These are phyloP conservation scores for Cairneyella variabilis DNA, from an alignment of 495 filamentous ascomycete genomes.

Conservation along the genomic window DNA sequence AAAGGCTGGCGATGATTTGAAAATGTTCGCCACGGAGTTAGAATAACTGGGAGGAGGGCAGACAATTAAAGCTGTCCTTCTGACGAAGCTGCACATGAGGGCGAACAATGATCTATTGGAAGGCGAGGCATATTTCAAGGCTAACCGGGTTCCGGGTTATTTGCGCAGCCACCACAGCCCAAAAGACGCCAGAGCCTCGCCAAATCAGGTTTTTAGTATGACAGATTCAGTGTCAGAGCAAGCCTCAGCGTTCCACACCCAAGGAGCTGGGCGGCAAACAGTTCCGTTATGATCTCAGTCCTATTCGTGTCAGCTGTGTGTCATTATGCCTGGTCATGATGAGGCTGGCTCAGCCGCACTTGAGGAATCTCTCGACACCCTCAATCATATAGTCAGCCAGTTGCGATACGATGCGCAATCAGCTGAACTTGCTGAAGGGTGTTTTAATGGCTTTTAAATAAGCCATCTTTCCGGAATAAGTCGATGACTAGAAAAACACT, in stretches of 20 bases:
- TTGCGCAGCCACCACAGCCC: neutral
- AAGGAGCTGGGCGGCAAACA: slow-evolving; percentile 2
- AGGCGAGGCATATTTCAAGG: slow-evolving; percentile 4
- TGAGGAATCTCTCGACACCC: neutral
- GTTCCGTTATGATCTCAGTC: neutral
- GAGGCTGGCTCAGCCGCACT: too few relatives aligned
- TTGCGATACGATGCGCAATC: slow-evolving; percentile 8
- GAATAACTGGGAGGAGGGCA: neutral
- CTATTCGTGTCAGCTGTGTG: neutral
- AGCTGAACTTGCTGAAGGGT: too few relatives aligned
- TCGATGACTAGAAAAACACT: too few relatives aligned
- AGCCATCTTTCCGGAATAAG: too few relatives aligned
- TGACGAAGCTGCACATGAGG: neutral
- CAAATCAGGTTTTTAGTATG: neutral
- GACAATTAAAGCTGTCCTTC: slow-evolving; percentile 3
- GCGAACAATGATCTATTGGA: neutral
- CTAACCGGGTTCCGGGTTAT: neutral
- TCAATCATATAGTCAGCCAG: neutral
- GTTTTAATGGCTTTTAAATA: too few relatives aligned
- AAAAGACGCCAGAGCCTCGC: slow-evolving; percentile 5
- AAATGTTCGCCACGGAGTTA: slow-evolving; percentile 4
- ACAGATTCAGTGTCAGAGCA: neutral
- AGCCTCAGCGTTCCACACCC: slow-evolving; percentile 4
- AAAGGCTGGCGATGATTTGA: neutral
- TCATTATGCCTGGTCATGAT: slow-evolving; percentile 6